Evolutionary conservation across 2,329 filamentous ascomycete species (phyloP).

Genomic region (Colletotrichum endophyticum): DNA sequence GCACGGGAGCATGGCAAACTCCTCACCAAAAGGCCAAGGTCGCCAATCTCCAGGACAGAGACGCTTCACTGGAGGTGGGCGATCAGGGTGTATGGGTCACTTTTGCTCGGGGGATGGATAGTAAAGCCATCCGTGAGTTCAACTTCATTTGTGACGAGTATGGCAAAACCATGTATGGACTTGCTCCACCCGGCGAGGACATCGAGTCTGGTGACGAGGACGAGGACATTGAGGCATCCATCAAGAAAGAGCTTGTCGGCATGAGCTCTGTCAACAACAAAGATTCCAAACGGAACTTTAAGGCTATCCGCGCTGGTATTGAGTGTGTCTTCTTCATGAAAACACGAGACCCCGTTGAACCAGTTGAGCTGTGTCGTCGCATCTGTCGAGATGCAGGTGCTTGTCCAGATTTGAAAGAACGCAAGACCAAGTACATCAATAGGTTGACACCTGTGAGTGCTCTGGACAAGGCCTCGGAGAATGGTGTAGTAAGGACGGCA

Average conservation of each 20-base stretch:
- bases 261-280: constrained; percentile 50
- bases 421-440: constrained; percentile 64
- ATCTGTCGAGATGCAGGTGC: constrained; percentile 61
- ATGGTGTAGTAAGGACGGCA: constrained; percentile 70
- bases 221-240: constrained; percentile 75
- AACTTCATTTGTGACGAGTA: constrained; percentile 72
- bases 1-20: constrained; percentile 65
- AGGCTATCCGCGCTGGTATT: constrained; percentile 58
- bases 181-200: constrained; percentile 41
- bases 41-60: constrained; percentile 43
- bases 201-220: constrained; percentile 44
- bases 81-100: constrained; percentile 81
- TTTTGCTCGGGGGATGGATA: constrained; percentile 74
- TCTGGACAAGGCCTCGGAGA: constrained; percentile 70
- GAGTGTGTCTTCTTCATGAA: constrained; percentile 70
- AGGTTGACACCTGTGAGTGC: constrained; percentile 56
- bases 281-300: constrained; percentile 53
- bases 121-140: constrained; percentile 72
- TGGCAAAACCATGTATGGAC: constrained; percentile 64
- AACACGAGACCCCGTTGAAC: constrained; percentile 59
- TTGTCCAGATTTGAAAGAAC: constrained; percentile 43
- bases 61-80: constrained; percentile 64
- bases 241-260: constrained; percentile 72
- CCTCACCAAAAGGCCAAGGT: constrained; percentile 60
- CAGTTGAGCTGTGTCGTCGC: constrained; percentile 55